phyloP scores from a whole-genome alignment of 208 protist species.

The Leishmania mexicana region DNA sequence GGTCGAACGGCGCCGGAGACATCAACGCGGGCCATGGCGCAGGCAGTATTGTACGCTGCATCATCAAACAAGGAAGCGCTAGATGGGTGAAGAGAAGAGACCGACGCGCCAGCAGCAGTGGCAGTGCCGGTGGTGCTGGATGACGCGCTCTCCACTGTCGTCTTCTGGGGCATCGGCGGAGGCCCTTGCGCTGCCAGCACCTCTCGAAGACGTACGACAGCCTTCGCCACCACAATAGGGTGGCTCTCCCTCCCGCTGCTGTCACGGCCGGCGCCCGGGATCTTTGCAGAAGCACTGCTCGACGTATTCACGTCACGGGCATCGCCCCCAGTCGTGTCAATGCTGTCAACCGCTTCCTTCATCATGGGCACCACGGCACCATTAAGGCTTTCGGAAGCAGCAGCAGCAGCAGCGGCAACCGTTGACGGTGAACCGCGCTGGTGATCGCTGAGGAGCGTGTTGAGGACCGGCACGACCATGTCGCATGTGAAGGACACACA shows the following conservation, averaged over 20 bases:
- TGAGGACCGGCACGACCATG: conserved; percentile 2
- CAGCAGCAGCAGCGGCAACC: not conserved
- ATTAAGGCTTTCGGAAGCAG: not conserved
- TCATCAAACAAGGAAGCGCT: conserved; percentile 25
- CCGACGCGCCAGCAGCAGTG: not conserved
- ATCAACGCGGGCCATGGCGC: conserved; percentile 28
- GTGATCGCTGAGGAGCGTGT: not conserved
- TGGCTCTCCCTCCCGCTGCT: not conserved
- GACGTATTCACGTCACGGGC: not conserved
- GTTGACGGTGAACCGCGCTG: not conserved
- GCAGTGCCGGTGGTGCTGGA: not conserved
- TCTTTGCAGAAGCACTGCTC: not conserved
- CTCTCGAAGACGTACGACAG: conserved; percentile 13
- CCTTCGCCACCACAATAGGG: conserved; percentile 1
- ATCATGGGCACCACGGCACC: not conserved
- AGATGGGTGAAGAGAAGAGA: not conserved
- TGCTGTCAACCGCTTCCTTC: not conserved
- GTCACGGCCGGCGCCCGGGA: not conserved
- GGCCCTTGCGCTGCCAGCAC: not conserved
- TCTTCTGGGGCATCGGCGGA: not conserved
- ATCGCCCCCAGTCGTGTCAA: not conserved
- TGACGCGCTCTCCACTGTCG: not conserved
- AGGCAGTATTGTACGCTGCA: conserved; percentile 21
- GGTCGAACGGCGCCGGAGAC: conserved; percentile 37
- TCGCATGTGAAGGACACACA: conserved; percentile 46